Conservation (phyloP, 1,284 basidiomycete species). For the Trametes pubescens region DNA sequence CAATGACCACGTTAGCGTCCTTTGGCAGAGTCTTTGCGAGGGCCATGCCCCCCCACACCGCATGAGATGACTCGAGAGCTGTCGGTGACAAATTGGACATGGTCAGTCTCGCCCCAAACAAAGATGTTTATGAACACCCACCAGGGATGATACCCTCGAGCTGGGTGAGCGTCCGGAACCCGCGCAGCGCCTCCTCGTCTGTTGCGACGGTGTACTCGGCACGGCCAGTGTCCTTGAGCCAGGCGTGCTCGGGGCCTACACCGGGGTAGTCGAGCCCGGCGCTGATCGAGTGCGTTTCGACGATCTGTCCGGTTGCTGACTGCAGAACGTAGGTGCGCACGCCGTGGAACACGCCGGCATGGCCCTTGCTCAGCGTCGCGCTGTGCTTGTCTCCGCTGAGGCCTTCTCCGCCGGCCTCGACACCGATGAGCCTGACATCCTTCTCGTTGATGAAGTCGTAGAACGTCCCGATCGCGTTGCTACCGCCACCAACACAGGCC, state of each 20-base stretch:
- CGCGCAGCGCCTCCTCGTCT: conserved; percentile 92
- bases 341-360: conserved; percentile 95
- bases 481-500: conserved; percentile 97
- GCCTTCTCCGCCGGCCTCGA: conserved; percentile 97
- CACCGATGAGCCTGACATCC: conserved; percentile 85
- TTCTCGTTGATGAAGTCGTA: conserved; percentile 93
- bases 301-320: conserved; percentile 89
- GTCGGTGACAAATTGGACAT: not conserved
- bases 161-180: conserved; percentile 92
- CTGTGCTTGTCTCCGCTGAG: conserved; percentile 88
- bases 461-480: conserved; percentile 97
- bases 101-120: conserved; percentile 16
- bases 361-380: conserved; percentile 90
- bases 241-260: conserved; percentile 98
- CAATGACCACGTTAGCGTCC: conserved; percentile 91
- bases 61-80: conserved; percentile 97
- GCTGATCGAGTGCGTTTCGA: conserved; percentile 97
- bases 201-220: conserved; percentile 95
- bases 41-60: conserved; percentile 91
- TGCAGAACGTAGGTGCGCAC: conserved; percentile 96
- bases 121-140: conserved; percentile 44
- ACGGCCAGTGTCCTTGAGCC: conserved; percentile 93
- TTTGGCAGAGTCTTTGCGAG: conserved; percentile 87
- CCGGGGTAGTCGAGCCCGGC: conserved; percentile 94
- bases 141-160: conserved; percentile 97